Evolutionary conservation across 331 rosid genomes (phyloP), one percentile per base, ranked within the genome.

Genomic region (Malus hybrid): DNA sequence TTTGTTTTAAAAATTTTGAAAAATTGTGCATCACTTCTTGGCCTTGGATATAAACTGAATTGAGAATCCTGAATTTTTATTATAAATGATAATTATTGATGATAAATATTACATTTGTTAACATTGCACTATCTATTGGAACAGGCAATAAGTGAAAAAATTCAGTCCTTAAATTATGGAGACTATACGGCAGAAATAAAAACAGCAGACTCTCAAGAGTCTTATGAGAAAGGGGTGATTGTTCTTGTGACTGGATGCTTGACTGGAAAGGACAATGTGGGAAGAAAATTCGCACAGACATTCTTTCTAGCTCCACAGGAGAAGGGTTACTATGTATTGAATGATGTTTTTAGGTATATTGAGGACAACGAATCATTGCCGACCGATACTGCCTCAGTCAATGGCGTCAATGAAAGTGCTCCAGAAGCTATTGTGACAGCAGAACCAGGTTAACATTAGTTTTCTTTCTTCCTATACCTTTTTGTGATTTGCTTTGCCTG

Each of bases 221-320:
- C 99, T 52, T 72, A 80, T 77, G 85, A 83, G 87, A 90, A 89
- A 80, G 99, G 99, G 77, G 97, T 95, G 74, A 89, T 92, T 74
- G 99, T 95, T 82, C 81, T 95, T 65, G 98, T 95, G 28, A 89
- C 98, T 19, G 99, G 99, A 64, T 90, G 99, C 88, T 84, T 95
- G 81, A 92, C 99, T 39, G 97, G 96, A 64, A 95, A 88, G 92
- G 97, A 92, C 86, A 84, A 81, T 7, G 83, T 92, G 85, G 87
- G 76, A 74, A 90, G 85, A 86, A 95, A 85, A 86, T 95, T 95
- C 76, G 72, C 99, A 0, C 99, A 95, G 80, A 85, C 96, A 15
- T 95, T 95, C 86, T 95, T 95, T 80, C 93, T 95, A 69, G 99
- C 99, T 85, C 97, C 93, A 42, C 99, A 95, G 82, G 97, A 92